phyloP scores from a whole-genome alignment of 2,329 filamentous ascomycete genomes.

The Eutypella sp. region DNA sequence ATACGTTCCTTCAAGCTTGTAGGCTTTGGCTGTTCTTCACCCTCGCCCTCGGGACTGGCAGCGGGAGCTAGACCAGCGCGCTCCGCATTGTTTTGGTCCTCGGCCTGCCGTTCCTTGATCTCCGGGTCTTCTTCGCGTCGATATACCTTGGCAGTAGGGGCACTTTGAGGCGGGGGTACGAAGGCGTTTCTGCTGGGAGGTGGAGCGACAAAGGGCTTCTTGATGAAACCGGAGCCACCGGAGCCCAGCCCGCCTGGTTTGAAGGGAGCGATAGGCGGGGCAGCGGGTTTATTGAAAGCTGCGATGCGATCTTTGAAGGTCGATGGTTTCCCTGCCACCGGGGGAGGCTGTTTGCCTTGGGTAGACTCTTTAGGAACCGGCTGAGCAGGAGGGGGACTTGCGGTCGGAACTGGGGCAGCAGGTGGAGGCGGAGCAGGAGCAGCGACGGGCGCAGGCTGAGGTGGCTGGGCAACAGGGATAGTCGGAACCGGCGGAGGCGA shows the following conservation, averaged over 20 bases:
- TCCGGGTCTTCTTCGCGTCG: conserved; percentile 82
- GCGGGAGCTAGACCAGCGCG: conserved; percentile 55
- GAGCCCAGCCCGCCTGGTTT: conserved; percentile 65
- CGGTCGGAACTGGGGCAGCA: too few species aligned
- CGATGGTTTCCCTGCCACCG: conserved; percentile 66
- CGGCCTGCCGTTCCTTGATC: conserved; percentile 59
- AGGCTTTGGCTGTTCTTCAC: conserved; percentile 82
- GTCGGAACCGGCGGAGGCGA: conserved; percentile 23
- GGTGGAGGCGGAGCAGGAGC: conserved; percentile 28
- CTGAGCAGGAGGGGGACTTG: conserved; percentile 29
- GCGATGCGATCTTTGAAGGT: conserved; percentile 96
- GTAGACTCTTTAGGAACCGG: conserved; percentile 32
- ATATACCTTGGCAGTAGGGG: conserved; percentile 70
- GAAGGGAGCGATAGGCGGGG: conserved; percentile 83
- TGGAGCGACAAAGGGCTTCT: conserved; percentile 94
- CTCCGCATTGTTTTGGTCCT: conserved; percentile 62
- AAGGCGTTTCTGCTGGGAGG: conserved; percentile 91
- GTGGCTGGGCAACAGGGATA: conserved; percentile 30
- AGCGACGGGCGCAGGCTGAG: conserved; percentile 32
- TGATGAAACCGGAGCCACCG: conserved; percentile 69
- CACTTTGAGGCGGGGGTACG: conserved; percentile 69
- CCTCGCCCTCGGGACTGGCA: conserved; percentile 41
- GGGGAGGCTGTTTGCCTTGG: conserved; percentile 56
- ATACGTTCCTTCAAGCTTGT: conserved; percentile 93
- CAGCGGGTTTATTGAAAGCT: conserved; percentile 88